Percentiles rank a stretch among this genome's conserved stretches.
phyloP scores from a whole-genome alignment of 2,329 filamentous ascomycete genomes.

The Ilyonectria robusta region DNA sequence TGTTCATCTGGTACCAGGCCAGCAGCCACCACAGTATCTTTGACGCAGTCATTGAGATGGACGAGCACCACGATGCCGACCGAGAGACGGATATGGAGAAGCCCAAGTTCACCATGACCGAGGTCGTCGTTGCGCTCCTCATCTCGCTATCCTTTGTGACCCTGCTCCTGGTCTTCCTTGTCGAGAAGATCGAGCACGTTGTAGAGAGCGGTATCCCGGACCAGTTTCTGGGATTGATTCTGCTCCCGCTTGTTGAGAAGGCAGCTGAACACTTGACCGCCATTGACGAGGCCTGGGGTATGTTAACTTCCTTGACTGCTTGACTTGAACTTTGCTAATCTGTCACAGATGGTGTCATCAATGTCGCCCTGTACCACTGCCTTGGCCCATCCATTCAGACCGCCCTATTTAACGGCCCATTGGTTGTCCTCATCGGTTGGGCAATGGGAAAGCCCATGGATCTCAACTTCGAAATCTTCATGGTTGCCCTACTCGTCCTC shows the following conservation, averaged over 20 bases:
- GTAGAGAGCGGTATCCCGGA: constrained; percentile 51
- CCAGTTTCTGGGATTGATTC: constrained; percentile 67
- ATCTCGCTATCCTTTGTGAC: constrained; percentile 73
- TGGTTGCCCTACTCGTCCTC: constrained; percentile 80
- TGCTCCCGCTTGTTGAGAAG: constrained; percentile 79
- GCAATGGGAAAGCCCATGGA: constrained; percentile 75
- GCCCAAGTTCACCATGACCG: constrained; percentile 75
- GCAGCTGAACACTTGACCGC: constrained; percentile 79
- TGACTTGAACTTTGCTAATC: neutral
- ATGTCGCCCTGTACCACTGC: constrained; percentile 79
- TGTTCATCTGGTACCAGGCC: constrained; percentile 74
- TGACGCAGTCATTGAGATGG: constrained; percentile 66
- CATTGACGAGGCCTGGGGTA: constrained; percentile 76
- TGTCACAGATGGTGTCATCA: constrained; percentile 70
- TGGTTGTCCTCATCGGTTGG: constrained; percentile 81
- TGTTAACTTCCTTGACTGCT: neutral
- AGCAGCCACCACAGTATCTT: constrained; percentile 75
- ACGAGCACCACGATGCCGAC: constrained; percentile 70
- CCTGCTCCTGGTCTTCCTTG: constrained; percentile 77
- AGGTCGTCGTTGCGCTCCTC: constrained; percentile 71
- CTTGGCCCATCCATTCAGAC: constrained; percentile 83
- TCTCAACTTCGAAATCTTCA: constrained; percentile 83
- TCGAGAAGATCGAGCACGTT: constrained; percentile 72
- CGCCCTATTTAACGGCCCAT: constrained; percentile 80
- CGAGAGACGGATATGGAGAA: constrained; percentile 69